Percentiles rank a stretch among this genome's conserved stretches.
phyloP scores from a whole-genome alignment of 257 asterid species.

The Solanum habrochaites region DNA sequence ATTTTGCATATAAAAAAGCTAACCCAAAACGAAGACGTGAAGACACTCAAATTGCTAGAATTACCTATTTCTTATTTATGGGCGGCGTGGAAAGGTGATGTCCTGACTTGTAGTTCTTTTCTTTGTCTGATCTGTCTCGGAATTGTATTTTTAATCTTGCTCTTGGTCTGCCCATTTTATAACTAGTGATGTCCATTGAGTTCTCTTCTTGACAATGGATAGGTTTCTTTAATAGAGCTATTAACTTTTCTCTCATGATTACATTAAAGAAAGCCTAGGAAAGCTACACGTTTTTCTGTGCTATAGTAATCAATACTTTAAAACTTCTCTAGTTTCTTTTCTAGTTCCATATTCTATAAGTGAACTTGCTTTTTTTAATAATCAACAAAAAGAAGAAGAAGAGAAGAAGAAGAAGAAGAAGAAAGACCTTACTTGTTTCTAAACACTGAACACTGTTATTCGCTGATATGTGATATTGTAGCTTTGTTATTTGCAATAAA shows the following conservation, averaged over 20 bases:
- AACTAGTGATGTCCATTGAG: background rate
- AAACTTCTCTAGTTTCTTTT: background rate
- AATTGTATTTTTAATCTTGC: background rate
- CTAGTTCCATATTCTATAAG: background rate
- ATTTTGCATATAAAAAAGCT: conserved; percentile 79
- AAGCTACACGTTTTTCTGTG: background rate
- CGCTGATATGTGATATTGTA: background rate
- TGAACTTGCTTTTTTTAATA: background rate
- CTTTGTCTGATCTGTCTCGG: background rate
- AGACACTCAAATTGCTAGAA: conserved; percentile 71
- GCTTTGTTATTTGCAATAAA: background rate
- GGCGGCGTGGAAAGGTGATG: conserved; percentile 88
- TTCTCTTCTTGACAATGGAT: background rate
- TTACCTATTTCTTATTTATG: too few relatives aligned
- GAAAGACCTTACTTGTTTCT: background rate
- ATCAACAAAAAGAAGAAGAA: background rate
- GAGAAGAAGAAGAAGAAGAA: background rate
- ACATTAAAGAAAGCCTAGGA: background rate
- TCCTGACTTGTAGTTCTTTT: background rate
- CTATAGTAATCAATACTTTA: background rate
- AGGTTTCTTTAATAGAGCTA: background rate
- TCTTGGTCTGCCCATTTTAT: background rate
- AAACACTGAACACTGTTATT: background rate
- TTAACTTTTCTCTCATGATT: background rate
- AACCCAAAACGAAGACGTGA: conserved; percentile 78